Base-by-base conservation (phyloP, 257 asterid species). In the Gynochthodes officinalis region DNA sequence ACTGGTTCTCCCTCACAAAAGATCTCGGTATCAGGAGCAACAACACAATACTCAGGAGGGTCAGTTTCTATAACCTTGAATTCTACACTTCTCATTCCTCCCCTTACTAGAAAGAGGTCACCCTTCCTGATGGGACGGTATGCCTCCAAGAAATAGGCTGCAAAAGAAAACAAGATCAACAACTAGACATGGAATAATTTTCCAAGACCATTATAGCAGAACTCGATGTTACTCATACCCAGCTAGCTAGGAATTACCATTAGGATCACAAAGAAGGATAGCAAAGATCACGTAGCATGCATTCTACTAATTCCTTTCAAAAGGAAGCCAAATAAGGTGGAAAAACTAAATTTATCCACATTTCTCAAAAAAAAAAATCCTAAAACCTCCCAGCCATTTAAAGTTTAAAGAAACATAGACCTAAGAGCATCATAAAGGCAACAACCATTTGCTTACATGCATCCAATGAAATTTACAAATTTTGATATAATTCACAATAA, bases 1-100 rank as follows among this genome's bases (percentile, higher is more conserved):
- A 89, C 55, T 37, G 97, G 97, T 64, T 90, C 97, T 43, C 97
- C 96, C 78, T 90, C 97, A 68, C 97, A 90, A 71, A 88, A 90
- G 52, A 90, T 90, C 83, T 89, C 97, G 16, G 97, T 90, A 66
- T 90, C 97, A 44, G 96, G 93, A 33, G 97, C 93, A 37, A 90
- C 96, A 16, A 90, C 96, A 81, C 97, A 90, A 68, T 89, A 90
- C 78, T 90, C 97, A 0, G 82, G 35, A 25, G 97, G 97, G 39
- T 90, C 97, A 2, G 97, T 89, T 74, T 90, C 97, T 2, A 89
- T 81, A 73, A 90, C 83, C 80, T 90, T 89, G 72, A 90, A 89
- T 75, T 90, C 97, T 7, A 90, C 92, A 39, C 92, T 85, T 82
- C 97, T 83, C 97, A 90, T 90, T 49, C 96, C 93, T 69, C 97